These are phyloP conservation scores for Discostella stelligeroides DNA, from an alignment of 108 stramenopile genomes.

Conservation along the genomic window DNA sequence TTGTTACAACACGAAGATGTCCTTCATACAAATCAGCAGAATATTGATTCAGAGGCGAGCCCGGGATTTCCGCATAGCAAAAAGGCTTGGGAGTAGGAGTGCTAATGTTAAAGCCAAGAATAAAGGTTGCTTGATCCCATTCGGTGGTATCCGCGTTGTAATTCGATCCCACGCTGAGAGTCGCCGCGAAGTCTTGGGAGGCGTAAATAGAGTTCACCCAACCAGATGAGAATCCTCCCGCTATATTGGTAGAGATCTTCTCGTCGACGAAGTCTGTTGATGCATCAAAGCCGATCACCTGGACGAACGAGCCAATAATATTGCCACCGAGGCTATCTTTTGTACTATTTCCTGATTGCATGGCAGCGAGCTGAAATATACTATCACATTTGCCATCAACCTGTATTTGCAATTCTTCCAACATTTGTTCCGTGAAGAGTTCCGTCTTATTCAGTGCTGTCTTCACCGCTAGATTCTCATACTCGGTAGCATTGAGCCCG, in stretches of 20 bases:
- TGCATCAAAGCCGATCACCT: slow-evolving; percentile 37
- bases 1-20: slow-evolving; percentile 49
- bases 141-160: slow-evolving; percentile 18
- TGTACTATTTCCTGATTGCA: slow-evolving; percentile 38
- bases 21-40: slow-evolving; percentile 45
- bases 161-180: slow-evolving; percentile 19
- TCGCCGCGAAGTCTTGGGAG: slow-evolving; percentile 38
- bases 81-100: slow-evolving; percentile 22
- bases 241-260: slow-evolving; percentile 25
- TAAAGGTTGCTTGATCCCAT: slow-evolving; percentile 47
- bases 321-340: slow-evolving; percentile 26
- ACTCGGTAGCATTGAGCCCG: slow-evolving; percentile 41
- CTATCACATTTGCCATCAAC: slow-evolving; percentile 32
- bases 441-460: slow-evolving; percentile 41
- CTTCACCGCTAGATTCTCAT: slow-evolving; percentile 38
- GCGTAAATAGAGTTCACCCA: slow-evolving; percentile 37
- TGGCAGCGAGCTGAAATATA: slow-evolving; percentile 48
- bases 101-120: slow-evolving; percentile 43
- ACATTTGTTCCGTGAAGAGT: slow-evolving; percentile 34
- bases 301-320: slow-evolving; percentile 37
- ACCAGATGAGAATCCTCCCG: slow-evolving; percentile 39
- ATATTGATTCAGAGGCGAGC: slow-evolving; percentile 47
- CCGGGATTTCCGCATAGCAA: slow-evolving; percentile 30
- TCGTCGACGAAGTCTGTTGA: slow-evolving; percentile 20
- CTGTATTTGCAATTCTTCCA: slow-evolving; percentile 38